Percentiles rank a stretch among this genome's conserved stretches.
These are phyloP conservation scores for Tulasnella sp. DNA, from an alignment of 768 basidiomycete genomes.

Conservation along the genomic window DNA sequence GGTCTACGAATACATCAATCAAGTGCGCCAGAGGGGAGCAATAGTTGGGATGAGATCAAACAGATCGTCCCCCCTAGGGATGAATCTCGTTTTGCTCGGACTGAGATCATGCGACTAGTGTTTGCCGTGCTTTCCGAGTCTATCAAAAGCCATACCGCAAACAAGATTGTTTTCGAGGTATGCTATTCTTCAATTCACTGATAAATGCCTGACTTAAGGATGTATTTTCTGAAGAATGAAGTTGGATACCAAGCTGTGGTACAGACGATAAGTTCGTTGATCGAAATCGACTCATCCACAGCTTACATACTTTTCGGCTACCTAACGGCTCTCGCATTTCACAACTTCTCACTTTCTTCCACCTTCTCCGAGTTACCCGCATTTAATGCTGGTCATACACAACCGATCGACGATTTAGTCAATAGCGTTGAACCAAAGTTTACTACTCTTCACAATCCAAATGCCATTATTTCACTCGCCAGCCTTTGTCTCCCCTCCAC, in stretches of 20 bases:
- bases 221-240: conserved; percentile 27
- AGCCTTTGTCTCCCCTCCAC: conserved; percentile 30
- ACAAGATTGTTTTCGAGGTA: conserved; percentile 56
- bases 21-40: conserved; percentile 1
- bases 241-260: conserved; percentile 56
- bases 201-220: not conserved
- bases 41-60: conserved; percentile 7
- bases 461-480: conserved; percentile 50
- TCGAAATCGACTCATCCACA: conserved; percentile 32
- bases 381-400: no score
- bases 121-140: conserved; percentile 56
- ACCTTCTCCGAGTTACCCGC: conserved; percentile 17
- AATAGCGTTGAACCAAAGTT: not conserved
- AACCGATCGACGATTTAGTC: not conserved
- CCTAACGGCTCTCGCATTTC: conserved; percentile 51
- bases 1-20: conserved; percentile 34
- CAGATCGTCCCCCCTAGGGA: not conserved
- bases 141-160: conserved; percentile 41
- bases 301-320: conserved; percentile 49
- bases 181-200: conserved; percentile 20
- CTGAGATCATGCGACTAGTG: conserved; percentile 39
- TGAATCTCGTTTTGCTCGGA: conserved; percentile 19
- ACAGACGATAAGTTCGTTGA: conserved; percentile 43
- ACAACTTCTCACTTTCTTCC: conserved; percentile 51
- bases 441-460: conserved; percentile 27